Conservation (phyloP, 1,139 yeast genomes). For the Protomyces inouyei region DNA sequence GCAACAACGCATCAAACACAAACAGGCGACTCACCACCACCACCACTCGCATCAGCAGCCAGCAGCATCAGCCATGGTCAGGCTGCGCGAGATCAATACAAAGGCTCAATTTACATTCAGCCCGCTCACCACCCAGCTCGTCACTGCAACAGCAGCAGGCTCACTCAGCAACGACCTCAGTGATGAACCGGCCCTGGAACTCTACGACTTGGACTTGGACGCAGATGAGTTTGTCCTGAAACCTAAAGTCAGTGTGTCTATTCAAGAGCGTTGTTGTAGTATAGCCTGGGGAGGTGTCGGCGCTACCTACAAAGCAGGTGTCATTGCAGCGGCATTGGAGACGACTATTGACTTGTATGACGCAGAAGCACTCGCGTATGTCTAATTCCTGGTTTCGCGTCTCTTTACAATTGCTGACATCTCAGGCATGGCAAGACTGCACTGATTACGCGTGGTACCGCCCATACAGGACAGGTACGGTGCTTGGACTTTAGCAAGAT, state of each 20-base stretch:
- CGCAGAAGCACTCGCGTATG: not conserved
- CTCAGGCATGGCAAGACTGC: constrained; percentile 24
- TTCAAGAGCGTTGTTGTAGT: constrained; percentile 46
- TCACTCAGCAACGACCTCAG: constrained; percentile 14
- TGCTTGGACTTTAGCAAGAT: constrained; percentile 73
- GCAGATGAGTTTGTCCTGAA: not conserved
- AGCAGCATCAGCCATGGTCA: constrained; percentile 3
- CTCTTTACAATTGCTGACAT: not conserved
- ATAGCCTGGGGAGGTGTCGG: constrained; percentile 78
- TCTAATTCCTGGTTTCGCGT: not conserved
- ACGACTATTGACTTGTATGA: constrained; percentile 32
- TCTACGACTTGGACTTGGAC: constrained; percentile 16
- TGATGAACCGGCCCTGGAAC: constrained; percentile 10
- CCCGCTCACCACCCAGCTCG: constrained; percentile 7
- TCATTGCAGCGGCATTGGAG: constrained; percentile 87
- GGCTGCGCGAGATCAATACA: constrained; percentile 21
- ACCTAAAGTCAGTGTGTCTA: not conserved
- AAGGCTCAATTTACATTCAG: constrained; percentile 23
- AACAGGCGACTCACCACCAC: not conserved
- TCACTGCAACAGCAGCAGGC: constrained; percentile 22
- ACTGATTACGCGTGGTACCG: constrained; percentile 42
- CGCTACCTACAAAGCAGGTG: constrained; percentile 51
- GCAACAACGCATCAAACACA: not conserved
- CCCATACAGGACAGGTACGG: constrained; percentile 68
- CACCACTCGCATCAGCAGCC: not conserved